A percentile compares a stretch with the other conserved stretches of the same genome.
phyloP scores from a whole-genome alignment of 257 asterid genomes.

The Solanum chmielewskii region DNA sequence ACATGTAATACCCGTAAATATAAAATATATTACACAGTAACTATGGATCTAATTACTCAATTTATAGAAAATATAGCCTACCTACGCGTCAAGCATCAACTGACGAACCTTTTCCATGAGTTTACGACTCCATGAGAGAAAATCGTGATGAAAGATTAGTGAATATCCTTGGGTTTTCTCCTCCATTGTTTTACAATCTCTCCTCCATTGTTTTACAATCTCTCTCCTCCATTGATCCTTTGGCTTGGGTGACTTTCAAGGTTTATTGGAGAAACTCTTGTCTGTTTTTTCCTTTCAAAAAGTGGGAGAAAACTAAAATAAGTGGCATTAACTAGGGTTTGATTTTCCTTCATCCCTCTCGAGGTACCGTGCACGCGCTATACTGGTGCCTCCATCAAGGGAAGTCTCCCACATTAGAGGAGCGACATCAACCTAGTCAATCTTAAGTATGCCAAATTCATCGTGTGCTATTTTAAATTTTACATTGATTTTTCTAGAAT shows the following conservation, averaged over 20 bases:
- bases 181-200: background rate
- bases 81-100: background rate
- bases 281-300: background rate
- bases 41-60: background rate
- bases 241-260: background rate
- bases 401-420: background rate
- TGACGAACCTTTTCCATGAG: too few relatives aligned
- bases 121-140: background rate
- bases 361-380: too few relatives aligned
- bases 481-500: background rate
- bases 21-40: background rate
- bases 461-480: background rate
- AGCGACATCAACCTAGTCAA: background rate
- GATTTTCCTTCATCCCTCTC: background rate
- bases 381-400: background rate
- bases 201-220: too few relatives aligned
- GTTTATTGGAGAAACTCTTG: background rate
- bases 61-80: background rate
- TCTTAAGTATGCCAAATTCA: background rate
- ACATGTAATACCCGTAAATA: background rate
- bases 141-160: background rate
- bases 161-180: background rate
- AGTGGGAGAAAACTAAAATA: background rate
- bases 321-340: background rate
- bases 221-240: background rate